Conservation (phyloP, 331 rosid species). For the Acacia pycnantha region DNA sequence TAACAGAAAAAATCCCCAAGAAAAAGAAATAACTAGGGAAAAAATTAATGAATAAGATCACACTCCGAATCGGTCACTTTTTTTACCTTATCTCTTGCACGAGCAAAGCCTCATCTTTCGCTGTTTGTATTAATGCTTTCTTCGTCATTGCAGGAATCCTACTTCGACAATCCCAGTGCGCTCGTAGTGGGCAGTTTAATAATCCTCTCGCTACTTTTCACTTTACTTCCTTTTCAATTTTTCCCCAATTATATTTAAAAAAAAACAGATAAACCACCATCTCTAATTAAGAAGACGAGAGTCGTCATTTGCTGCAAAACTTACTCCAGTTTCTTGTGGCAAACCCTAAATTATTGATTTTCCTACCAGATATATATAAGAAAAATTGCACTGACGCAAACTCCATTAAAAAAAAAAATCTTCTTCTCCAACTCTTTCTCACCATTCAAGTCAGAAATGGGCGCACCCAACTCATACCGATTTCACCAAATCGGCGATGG, state of each 20-base stretch:
- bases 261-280: slow-evolving; percentile 9
- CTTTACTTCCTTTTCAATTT: background rate
- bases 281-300: background rate
- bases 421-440: background rate
- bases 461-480: slow-evolving; percentile 30
- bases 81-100: background rate
- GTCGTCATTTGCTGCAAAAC: background rate
- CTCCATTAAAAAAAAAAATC: background rate
- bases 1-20: no score
- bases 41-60: background rate
- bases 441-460: slow-evolving; percentile 40
- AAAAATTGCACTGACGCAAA: background rate
- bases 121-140: slow-evolving; percentile 3
- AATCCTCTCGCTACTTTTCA: background rate
- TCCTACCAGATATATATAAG: background rate
- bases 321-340: background rate
- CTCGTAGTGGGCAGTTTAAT: slow-evolving; percentile 1
- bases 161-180: slow-evolving; percentile 10
- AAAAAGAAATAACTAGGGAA: background rate
- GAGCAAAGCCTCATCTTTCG: background rate
- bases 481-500: slow-evolving; percentile 46
- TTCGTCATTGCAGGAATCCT: slow-evolving; percentile 7
- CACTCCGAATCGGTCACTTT: background rate
- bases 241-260: background rate
- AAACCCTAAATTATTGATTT: slow-evolving; percentile 13